Base-by-base conservation (phyloP, 2,329 filamentous ascomycete species). In the Colletotrichum brevisporum region DNA sequence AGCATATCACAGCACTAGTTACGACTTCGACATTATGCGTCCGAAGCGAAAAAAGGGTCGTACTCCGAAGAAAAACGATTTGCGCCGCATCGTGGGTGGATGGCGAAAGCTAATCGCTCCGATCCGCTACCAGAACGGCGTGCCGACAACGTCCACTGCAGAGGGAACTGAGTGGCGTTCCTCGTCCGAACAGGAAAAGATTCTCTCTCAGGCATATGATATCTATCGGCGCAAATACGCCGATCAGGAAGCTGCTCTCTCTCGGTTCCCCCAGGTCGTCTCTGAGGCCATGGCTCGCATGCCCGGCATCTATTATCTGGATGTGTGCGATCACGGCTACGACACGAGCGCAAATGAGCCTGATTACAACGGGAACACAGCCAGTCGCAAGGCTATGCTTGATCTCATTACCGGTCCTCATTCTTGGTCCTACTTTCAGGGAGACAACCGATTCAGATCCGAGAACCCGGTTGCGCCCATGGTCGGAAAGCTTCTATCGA, bases 401-500 rank as follows among this genome's bases (percentile, higher is more conserved):
- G 47, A 21, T 21, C 47, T 50, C n/a, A 6, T 50, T 18, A 24
- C 47, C n/a, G 3, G 6, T 12, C 47, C 47, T n/a, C 21, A 24
- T n/a, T 12, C n/a, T 6, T 50, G 47, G 47, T 5, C 10, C 10
- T 43, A 31, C 27, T 31, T 31, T 12, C 9, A 12, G 9, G 47
- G 10, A 6, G 41, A 43, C 47, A 18, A 24, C 21, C n/a, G 8
- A 12, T 24, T 18, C 27, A 12, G n/a, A 6, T 6, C 74, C 76
- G 6, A 50, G 5, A 26, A 24, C 10, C 27, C 8, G 8, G 10
- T 18, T 3, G n/a, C 47, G 16, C 2, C n/a, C n/a, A 50, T 50
- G n/a, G 16, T 50, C 6, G 10, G 63, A 45, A 39, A 62, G 21
- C 12, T 60, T 2, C 47, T 52, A 13, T 51, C 66, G 47, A 18